Evolutionary conservation across 805 yeast genomes (phyloP), one percentile per base, ranked within the genome.

Genomic region (Starmera caribaea): DNA sequence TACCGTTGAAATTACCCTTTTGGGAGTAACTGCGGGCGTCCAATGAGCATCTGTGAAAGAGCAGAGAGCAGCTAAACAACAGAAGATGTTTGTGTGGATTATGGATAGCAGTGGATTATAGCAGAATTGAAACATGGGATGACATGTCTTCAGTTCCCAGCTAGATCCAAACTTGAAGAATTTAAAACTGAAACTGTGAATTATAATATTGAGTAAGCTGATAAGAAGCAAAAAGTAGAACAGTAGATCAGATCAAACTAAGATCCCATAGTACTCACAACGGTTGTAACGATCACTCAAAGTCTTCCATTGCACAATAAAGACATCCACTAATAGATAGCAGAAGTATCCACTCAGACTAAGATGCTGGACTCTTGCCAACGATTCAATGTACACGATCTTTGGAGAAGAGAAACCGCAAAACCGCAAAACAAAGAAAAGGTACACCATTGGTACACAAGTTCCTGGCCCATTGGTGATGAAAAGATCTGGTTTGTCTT

Each of bases 281-380:
- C 85, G 59, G 15, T 66, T 65, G 50, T 77, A 79, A 39, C 57
- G 53, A 16, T 52, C 45, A 8, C 70, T 66, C 40, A 92, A 63
- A 24, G 68, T 66, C 24, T 74, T 74, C 98, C 98, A 92, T 57
- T 92, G 98, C 8, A 92, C 97, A 1, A 92, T 53, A 44, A 92
- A 83, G 16, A 89, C 65, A 55, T 87, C 83, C 4, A 79, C 68
- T 4, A 92, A 63, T 4, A 87, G 87, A 45, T 82, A 65, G 12
- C 90, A 54, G 15, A 92, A 56, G 36, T 61, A 54, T 0, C 97
- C 98, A 14, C 89, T 78, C 28, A 88, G 61, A 53, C 96, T 87
- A 38, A 92, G 66, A 3, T 65, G 62, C 39, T 69, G 66, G 9
- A 88, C 96, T 33, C 97, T 66, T 0, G 97, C 97, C 33, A 90